Base-by-base conservation (phyloP, 225 moss, liverwort and hornwort species). In the Physcomitrellopsis africana region DNA sequence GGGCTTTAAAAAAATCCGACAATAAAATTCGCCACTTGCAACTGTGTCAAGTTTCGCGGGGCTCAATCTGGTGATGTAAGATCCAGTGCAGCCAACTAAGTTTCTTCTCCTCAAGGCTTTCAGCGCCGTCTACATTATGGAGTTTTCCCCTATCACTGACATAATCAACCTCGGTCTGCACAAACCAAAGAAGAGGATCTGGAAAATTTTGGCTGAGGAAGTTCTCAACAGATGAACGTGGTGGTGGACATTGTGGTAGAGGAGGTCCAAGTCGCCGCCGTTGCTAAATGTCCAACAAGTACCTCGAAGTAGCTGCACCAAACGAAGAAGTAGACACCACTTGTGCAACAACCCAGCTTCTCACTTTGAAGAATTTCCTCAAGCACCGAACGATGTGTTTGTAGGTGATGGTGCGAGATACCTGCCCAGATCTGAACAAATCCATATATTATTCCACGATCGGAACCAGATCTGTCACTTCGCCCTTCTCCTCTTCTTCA, bases 201-300 rank as follows among this genome's bases (percentile, higher is more conserved):
- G 41, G 37, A 56, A 16, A 48, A 73, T 59, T 67, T 60, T 79
- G 47, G n/a, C 19, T 79, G 24, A 20, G 81, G 72, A 6, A 2
- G 2, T 37, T 37, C 51, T 67, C 22, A 54, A 64, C 0, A 66
- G 45, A 4, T 69, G 67, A 29, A 46, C 43, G 1, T 76, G 47
- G 1, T 76, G 60, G 42, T 75, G 74, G 1, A 74, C 76, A 11
- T 82, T 78, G 73, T 82, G 86, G 3, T 64, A 19, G 27, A 92
- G 57, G 2, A 92, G 82, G 68, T 92, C 79, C 82, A 90, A 92
- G 22, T 92, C 87, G 1, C 87, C 89, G 5, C 89, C 89, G 54
- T 86, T 90, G 45, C 75, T 1, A 82, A 90, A n/a, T 81, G 84
- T 42, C 87, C 92, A 19, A 87, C 90, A 29, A 83, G 87, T 7